A percentile compares a stretch with the other conserved stretches of the same genome.
phyloP scores from a whole-genome alignment of 2,329 filamentous ascomycete genomes.

The Xylariaceae sp. region DNA sequence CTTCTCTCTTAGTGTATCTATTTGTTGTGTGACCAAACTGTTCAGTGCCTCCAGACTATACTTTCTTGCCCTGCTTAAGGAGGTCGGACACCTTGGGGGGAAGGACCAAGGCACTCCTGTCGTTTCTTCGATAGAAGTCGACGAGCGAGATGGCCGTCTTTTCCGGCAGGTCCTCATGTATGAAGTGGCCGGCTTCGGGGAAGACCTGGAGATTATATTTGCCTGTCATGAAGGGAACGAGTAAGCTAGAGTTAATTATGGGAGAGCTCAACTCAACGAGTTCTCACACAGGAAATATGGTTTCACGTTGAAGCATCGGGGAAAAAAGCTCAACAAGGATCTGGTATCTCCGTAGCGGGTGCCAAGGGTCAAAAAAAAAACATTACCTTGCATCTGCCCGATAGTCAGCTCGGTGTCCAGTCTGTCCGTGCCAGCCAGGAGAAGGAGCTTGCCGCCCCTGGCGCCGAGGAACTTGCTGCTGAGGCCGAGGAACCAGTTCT shows the following conservation, averaged over 20 bases:
- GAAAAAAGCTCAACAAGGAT: too few species aligned
- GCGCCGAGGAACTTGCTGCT: conserved; percentile 82
- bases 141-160: conserved; percentile 80
- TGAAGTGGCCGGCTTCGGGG: conserved; percentile 91
- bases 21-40: too few species aligned
- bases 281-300: background rate
- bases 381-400: conserved; percentile 33
- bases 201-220: conserved; percentile 96
- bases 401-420: conserved; percentile 33
- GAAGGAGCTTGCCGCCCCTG: conserved; percentile 47
- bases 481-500: conserved; percentile 85
- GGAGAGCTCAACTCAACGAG: conserved; percentile 3
- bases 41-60: conserved; percentile 29
- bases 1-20: too few species aligned
- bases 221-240: conserved; percentile 39
- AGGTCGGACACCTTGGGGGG: conserved; percentile 87
- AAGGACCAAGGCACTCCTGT: conserved; percentile 75
- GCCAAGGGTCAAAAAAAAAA: too few species aligned
- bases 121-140: conserved; percentile 90
- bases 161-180: conserved; percentile 90
- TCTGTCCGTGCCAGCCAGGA: conserved; percentile 31
- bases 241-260: background rate
- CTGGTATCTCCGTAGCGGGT: too few species aligned
- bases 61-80: conserved; percentile 55
- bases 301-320: too few species aligned